Conservation (phyloP, 257 asterid species). For the Gentiana dahurica region DNA sequence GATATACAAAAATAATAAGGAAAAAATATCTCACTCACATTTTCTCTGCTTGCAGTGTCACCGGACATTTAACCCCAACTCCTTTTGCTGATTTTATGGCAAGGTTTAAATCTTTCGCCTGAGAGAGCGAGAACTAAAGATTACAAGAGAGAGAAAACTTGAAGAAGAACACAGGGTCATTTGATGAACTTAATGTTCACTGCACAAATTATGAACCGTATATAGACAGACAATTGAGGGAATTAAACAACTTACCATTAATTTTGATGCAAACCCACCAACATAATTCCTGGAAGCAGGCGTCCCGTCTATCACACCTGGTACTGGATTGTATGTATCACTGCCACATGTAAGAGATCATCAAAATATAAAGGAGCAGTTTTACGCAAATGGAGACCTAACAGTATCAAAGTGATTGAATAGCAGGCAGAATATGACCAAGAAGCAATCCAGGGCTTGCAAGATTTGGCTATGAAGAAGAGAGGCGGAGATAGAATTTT, state of each 20-base stretch:
- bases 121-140: constrained; percentile 6
- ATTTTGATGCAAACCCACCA: constrained; percentile 85
- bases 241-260: constrained; percentile 46
- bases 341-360: constrained; percentile 22
- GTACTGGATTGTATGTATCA: constrained; percentile 92
- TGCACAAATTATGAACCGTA: not conserved
- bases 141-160: not conserved
- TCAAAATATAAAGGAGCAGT: too few species aligned
- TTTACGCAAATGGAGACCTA: too few species aligned
- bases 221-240: not conserved
- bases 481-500: too few species aligned
- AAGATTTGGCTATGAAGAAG: too few species aligned
- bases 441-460: too few species aligned
- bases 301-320: constrained; percentile 94
- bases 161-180: not conserved
- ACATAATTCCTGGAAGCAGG: constrained; percentile 80
- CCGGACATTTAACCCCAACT: constrained; percentile 40
- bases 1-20: not conserved
- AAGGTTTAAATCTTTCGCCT: constrained; percentile 89
- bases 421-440: too few species aligned
- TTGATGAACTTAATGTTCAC: too few species aligned
- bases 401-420: too few species aligned
- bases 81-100: constrained; percentile 64
- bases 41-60: constrained; percentile 50
- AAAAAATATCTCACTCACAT: constrained; percentile 38